phyloP scores from a whole-genome alignment of 805 yeast genomes.

The Candida glaebosa region DNA sequence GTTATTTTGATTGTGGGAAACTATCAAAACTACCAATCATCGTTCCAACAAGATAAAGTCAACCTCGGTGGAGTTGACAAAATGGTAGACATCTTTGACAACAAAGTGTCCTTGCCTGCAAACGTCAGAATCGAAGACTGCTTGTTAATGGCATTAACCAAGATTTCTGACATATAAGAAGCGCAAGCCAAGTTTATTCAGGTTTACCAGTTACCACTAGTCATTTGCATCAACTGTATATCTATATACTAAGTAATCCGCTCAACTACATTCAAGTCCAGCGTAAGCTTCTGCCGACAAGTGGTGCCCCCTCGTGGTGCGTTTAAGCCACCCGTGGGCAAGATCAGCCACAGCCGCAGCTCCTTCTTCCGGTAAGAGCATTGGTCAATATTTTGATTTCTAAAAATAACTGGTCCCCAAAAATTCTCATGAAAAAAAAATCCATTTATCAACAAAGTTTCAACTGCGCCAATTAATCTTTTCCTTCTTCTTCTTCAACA shows the following conservation, averaged over 20 bases:
- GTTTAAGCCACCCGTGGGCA: no score
- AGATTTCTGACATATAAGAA: no score
- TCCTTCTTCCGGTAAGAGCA: slow-evolving; percentile 55
- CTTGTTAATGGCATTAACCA: slow-evolving; percentile 54
- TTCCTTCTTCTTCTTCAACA: slow-evolving; percentile 2
- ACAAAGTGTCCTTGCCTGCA: slow-evolving; percentile 48
- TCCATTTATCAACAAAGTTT: not conserved
- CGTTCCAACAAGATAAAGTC: slow-evolving; percentile 51
- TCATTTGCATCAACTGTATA: no score
- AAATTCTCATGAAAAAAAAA: not conserved
- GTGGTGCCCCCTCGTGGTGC: no score
- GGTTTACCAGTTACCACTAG: no score
- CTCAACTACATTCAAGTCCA: no score
- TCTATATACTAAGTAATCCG: no score
- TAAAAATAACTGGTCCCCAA: not conserved
- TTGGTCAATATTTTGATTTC: slow-evolving; percentile 30
- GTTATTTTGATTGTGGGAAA: slow-evolving; percentile 61
- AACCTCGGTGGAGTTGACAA: slow-evolving; percentile 51
- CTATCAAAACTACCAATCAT: slow-evolving; percentile 50
- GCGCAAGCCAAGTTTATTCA: no score
- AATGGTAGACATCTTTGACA: slow-evolving; percentile 69
- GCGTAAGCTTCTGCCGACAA: no score
- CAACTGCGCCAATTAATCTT: slow-evolving; percentile 1
- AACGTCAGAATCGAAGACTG: slow-evolving; percentile 71
- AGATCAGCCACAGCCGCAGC: no score